Base-by-base conservation (phyloP, 129 eudicot genomes). In the Logfia minima region DNA sequence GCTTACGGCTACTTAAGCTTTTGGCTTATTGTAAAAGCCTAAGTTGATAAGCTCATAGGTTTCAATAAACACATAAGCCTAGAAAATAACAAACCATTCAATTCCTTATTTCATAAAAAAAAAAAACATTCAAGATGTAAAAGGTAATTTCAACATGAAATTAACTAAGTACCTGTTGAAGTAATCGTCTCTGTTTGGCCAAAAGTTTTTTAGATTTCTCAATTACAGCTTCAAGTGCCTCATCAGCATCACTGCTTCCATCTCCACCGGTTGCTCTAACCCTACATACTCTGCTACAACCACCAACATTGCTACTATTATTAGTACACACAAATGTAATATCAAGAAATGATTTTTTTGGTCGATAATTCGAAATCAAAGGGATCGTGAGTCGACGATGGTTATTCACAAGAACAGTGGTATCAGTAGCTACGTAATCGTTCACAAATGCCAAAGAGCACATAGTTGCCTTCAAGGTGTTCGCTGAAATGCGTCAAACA, bases 201-300 rank as follows among this genome's bases (percentile, higher is more conserved):
- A 91, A 76, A 71, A 89, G 88, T 81, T 88, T 89, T 77, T 88
- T 86, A 81, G 93, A 87, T 88, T 94, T 94, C 70, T 91, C 86
- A 71, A 94, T 91, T 9, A 90, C 90, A 80, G 87, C 98, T 83
- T 89, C 89, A 62, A 94, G 82, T 55, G 87, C 85, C 68, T 93
- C 98, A 14, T 90, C 90, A 0, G 79, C 2, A 37, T 81, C 85
- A 5, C 81, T 81, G 5, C 66, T 45, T 0, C 60, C 87, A 45
- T 78, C 81, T 1, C 75, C 72, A 28, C 52, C 64, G 9, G 63
- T n/a, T 28, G 75, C 83, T 81, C 61, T 84, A 6, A 83, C 52
- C 81, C 71, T 76, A 84, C 83, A 74, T 56, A 37, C 43, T 37
- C 74, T 65, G 48, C 73, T 45, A 43, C 72, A 53, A 52, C 43